Evolutionary conservation across 768 basidiomycete genomes (phyloP), one percentile per base, ranked within the genome.

Genomic region (Zangia roseola): DNA sequence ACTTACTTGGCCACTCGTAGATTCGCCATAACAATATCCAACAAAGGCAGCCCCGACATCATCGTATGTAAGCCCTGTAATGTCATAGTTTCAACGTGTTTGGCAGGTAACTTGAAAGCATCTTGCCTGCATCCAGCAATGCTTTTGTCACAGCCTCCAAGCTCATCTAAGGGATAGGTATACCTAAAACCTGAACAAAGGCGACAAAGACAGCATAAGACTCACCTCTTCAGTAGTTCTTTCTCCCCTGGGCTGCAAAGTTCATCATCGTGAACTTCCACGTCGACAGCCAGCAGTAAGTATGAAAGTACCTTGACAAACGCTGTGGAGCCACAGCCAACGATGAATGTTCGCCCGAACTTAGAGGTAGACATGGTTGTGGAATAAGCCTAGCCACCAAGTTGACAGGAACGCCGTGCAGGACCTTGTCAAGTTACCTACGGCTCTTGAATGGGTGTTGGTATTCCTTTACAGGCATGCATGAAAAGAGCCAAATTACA

Each of bases 11-110:
- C 88, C 88, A 53, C 76, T 74, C 4, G 87, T 87, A 24, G 88
- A 88, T 61, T 90, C 88, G 3, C 88, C 89, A 57, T 85, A 91
- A 63, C 83, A 84, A 63, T 82, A 88, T 13, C 88, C 88, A 5
- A 86, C 91, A 54, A 73, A 85, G 0, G 89, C 91, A 17, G 75
- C 79, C 67, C 91, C 75, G 23, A 93, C 65, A 1, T 69, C 72
- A 60, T 93, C 91, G 58, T 94, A 93, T 7, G 80, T 91, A 52
- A 93, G 79, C n/a, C 91, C 90, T 87, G 12, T 25, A 36, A 55
- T 6, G 1, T 17, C 9, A 9, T 19, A 25, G 28, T 19, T 24
- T 37, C 5, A 38, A 13, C 12, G 13, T 5, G 1, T 14, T 25
- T 34, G 20, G 10, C 1, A 24, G 26, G n/a, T 24, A 17, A 17